Percentiles rank a stretch among this genome's conserved stretches.
These are phyloP conservation scores for Taphrina populina DNA, from an alignment of 1,139 yeast species.

Conservation along the genomic window DNA sequence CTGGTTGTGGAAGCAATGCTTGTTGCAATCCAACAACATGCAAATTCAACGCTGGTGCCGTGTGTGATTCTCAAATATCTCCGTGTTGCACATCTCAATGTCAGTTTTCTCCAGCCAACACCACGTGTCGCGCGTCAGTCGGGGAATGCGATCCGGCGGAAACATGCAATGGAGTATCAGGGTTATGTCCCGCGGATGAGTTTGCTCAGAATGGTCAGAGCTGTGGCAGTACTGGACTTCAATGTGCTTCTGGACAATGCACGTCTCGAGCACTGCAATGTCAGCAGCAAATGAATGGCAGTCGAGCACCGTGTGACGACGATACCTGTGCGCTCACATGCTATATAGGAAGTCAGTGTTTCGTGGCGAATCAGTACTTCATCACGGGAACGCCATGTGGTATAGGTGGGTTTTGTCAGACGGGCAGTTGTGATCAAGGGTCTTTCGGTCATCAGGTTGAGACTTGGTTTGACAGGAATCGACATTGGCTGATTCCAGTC, in stretches of 20 bases:
- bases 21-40: slow-evolving; percentile 49
- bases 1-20: slow-evolving; percentile 44
- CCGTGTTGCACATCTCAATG: slow-evolving; percentile 45
- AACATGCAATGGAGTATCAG: slow-evolving; percentile 46
- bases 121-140: slow-evolving; percentile 45
- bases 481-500: slow-evolving; percentile 41
- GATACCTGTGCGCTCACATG: slow-evolving; percentile 45
- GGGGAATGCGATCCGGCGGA: slow-evolving; percentile 48
- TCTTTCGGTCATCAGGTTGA: slow-evolving; percentile 36
- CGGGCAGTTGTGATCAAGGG: slow-evolving; percentile 44
- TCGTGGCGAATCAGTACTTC: slow-evolving; percentile 44
- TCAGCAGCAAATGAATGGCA: slow-evolving; percentile 37
- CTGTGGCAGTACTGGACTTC: slow-evolving; percentile 42
- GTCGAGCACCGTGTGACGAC: slow-evolving; percentile 43
- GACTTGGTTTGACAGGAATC: slow-evolving; percentile 41
- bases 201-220: slow-evolving; percentile 43
- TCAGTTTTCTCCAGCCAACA: slow-evolving; percentile 43
- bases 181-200: slow-evolving; percentile 45
- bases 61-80: slow-evolving; percentile 47
- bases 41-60: slow-evolving; percentile 44
- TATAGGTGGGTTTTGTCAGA: slow-evolving; percentile 43
- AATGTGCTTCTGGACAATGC: slow-evolving; percentile 48
- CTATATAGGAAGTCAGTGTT: slow-evolving; percentile 43
- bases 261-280: slow-evolving; percentile 46
- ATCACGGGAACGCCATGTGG: slow-evolving; percentile 48